Percentiles rank a stretch among this genome's conserved stretches.
These are phyloP conservation scores for Gonium pectorale DNA, from an alignment of 139 green algal species.

Conservation along the genomic window DNA sequence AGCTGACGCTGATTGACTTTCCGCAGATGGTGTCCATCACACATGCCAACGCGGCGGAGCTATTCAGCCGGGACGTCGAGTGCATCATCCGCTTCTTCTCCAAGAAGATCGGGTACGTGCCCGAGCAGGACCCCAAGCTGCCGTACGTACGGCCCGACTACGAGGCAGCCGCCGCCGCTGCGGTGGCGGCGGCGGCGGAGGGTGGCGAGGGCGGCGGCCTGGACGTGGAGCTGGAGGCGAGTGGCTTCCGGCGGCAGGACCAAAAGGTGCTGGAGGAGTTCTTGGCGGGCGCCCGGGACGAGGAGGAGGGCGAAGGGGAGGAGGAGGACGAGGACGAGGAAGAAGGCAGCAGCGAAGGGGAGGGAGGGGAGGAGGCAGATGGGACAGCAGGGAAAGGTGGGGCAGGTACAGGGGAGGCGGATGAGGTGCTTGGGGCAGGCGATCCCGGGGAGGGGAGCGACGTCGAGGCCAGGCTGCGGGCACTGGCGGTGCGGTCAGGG, in stretches of 20 bases:
- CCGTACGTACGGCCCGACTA: constrained; percentile 68
- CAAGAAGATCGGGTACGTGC: constrained; percentile 83
- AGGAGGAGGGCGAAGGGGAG: constrained; percentile 5
- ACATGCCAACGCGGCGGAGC: constrained; percentile 92
- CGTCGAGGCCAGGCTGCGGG: background rate
- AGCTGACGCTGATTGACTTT: constrained; percentile 96
- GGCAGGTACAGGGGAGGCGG: background rate
- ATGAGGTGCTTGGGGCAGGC: background rate
- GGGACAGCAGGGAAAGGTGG: background rate
- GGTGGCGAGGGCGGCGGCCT: constrained; percentile 47
- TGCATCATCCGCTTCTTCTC: constrained; percentile 87
- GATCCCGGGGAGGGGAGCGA: background rate
- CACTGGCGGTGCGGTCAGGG: background rate
- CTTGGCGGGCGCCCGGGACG: background rate
- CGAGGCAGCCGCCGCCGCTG: constrained; percentile 36
- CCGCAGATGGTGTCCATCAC: constrained; percentile 96
- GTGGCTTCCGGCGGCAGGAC: constrained; percentile 77
- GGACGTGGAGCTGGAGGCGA: constrained; percentile 75
- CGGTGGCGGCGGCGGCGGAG: background rate
- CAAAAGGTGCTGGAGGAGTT: constrained; percentile 53
- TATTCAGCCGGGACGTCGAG: constrained; percentile 95
- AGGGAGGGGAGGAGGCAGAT: constrained; percentile 5
- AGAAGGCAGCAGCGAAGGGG: constrained; percentile 3
- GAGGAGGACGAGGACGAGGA: constrained; percentile 29
- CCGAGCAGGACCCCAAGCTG: constrained; percentile 69